Evolutionary conservation across 2,329 filamentous ascomycete genomes (phyloP).

Genomic region (Diplodia sapinea): DNA sequence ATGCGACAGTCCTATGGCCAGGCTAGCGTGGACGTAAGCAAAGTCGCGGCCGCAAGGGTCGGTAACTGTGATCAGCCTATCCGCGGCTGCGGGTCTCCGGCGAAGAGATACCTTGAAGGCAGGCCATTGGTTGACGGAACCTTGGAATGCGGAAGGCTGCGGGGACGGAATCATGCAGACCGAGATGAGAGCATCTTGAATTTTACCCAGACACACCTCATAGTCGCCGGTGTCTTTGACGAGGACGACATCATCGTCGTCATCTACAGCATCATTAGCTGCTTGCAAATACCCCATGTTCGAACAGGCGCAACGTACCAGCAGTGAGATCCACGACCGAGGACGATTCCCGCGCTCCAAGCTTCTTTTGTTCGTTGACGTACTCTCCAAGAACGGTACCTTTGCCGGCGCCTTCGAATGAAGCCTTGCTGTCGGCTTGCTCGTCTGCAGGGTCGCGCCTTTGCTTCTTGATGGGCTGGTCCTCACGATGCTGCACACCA

Average conservation of each 20-base stretch:
- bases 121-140: constrained; percentile 71
- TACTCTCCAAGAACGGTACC: constrained; percentile 68
- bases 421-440: constrained; percentile 48
- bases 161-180: constrained; percentile 72
- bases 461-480: constrained; percentile 62
- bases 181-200: constrained; percentile 70
- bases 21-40: constrained; percentile 73
- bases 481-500: constrained; percentile 71
- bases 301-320: constrained; percentile 24
- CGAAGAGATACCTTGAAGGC: constrained; percentile 74
- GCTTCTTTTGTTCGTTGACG: constrained; percentile 47
- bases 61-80: constrained; percentile 70
- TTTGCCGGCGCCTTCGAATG: constrained; percentile 51
- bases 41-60: constrained; percentile 76
- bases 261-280: constrained; percentile 38
- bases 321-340: constrained; percentile 54
- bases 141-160: constrained; percentile 65
- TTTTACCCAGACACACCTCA: constrained; percentile 80
- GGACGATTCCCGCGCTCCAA: constrained; percentile 60
- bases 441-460: constrained; percentile 35
- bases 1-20: constrained; percentile 70
- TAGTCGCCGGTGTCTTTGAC: constrained; percentile 67
- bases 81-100: constrained; percentile 61
- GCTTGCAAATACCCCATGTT: neutral
- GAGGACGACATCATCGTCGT: constrained; percentile 63